phyloP scores from a whole-genome alignment of 1,139 yeast genomes.

The Suhomyces taliae region DNA sequence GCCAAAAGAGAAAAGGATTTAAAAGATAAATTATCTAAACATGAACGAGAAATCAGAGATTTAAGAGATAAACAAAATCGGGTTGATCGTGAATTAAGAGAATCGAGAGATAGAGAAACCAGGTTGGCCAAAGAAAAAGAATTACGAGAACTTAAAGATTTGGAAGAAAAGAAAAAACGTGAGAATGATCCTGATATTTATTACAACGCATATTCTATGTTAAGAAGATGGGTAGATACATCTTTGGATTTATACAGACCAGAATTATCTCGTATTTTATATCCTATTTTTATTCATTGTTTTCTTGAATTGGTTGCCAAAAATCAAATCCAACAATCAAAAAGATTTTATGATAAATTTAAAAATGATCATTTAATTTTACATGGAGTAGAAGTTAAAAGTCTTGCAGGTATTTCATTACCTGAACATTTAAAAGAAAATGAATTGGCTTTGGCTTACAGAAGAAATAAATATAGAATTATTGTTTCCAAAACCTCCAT shows the following conservation, averaged over 20 bases:
- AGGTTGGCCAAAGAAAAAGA: conserved; percentile 43
- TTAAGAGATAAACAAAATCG: conserved; percentile 37
- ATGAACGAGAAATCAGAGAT: conserved; percentile 43
- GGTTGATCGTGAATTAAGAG: conserved; percentile 41
- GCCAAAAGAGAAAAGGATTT: conserved; percentile 29
- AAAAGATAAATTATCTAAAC: conserved; percentile 28
- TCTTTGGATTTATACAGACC: conserved; percentile 91
- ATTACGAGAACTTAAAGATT: conserved; percentile 41
- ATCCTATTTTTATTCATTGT: conserved; percentile 88
- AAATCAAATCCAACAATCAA: conserved; percentile 60
- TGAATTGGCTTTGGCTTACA: conserved; percentile 74
- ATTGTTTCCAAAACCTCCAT: conserved; percentile 82
- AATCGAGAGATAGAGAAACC: conserved; percentile 41
- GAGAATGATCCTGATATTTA: conserved; percentile 68
- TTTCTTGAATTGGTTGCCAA: conserved; percentile 76
- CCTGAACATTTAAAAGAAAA: conserved; percentile 83
- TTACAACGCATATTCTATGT: conserved; percentile 72
- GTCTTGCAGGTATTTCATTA: conserved; percentile 70
- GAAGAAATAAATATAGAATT: conserved; percentile 70
- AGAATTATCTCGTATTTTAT: conserved; percentile 77
- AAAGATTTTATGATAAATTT: conserved; percentile 73
- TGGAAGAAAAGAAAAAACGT: conserved; percentile 39
- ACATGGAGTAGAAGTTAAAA: conserved; percentile 76
- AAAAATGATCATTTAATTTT: conserved; percentile 70
- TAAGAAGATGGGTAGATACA: conserved; percentile 87